phyloP scores from a whole-genome alignment of 495 filamentous ascomycete genomes.

The Penicillium malachiteum region DNA sequence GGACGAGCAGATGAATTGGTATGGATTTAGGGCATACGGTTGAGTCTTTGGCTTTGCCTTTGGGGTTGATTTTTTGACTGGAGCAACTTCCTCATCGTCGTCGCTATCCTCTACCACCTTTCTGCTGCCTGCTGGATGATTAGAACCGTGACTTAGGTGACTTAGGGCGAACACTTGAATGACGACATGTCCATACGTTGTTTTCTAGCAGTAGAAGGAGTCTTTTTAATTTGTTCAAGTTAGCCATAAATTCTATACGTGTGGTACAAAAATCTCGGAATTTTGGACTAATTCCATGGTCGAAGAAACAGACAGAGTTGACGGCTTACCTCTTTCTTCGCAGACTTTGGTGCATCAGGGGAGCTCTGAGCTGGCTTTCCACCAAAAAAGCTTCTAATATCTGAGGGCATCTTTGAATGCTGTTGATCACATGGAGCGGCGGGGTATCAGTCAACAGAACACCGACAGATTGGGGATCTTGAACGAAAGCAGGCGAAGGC shows the following conservation, averaged over 20 bases:
- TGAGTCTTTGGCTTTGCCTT: slow-evolving; percentile 47
- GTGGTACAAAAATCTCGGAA: no score
- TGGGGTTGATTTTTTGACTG: slow-evolving; percentile 35
- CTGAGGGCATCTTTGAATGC: slow-evolving; percentile 59
- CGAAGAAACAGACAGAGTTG: not conserved
- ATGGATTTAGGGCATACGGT: slow-evolving; percentile 22
- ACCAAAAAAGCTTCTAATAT: slow-evolving; percentile 81
- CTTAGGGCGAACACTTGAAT: not conserved
- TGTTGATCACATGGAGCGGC: not conserved
- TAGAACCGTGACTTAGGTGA: slow-evolving; percentile 7
- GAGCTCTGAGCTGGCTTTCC: slow-evolving; percentile 45
- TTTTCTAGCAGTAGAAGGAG: slow-evolving; percentile 34
- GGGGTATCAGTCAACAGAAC: not conserved
- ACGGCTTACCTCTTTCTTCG: slow-evolving; percentile 43
- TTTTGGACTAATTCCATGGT: no score
- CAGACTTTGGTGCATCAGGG: slow-evolving; percentile 24
- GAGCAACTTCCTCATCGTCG: slow-evolving; percentile 56
- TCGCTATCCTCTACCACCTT: slow-evolving; percentile 78
- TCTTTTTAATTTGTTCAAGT: slow-evolving; percentile 24
- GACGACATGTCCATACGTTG: slow-evolving; percentile 32
- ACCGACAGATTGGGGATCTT: not conserved
- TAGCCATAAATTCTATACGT: slow-evolving; percentile 1
- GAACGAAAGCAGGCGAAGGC: not conserved
- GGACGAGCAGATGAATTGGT: not conserved
- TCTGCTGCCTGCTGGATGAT: slow-evolving; percentile 50